phyloP scores from a whole-genome alignment of 441 rosid genomes.

The Erodium texanum region DNA sequence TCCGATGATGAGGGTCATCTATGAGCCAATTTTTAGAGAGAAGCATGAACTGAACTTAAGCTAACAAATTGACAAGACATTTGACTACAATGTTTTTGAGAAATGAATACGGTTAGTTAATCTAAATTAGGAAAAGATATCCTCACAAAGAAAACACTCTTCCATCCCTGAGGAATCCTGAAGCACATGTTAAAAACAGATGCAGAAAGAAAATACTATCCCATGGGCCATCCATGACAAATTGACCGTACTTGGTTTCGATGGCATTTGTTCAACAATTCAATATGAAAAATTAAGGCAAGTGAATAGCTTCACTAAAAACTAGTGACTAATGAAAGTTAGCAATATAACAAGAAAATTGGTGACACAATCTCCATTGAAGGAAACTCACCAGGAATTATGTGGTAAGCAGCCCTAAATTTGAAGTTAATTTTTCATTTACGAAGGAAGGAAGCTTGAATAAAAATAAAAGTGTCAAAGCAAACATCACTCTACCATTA shows the following conservation, averaged over 20 bases:
- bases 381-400: neutral
- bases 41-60: neutral
- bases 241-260: neutral
- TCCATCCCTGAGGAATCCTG: neutral
- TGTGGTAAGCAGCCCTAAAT: neutral
- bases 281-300: neutral
- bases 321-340: neutral
- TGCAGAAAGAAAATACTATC: neutral
- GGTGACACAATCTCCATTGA: neutral
- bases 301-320: neutral
- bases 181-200: neutral
- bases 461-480: slow-evolving; percentile 1
- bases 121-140: neutral
- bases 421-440: neutral
- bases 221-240: too few species aligned
- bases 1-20: neutral
- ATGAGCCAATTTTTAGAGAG: neutral
- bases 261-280: neutral
- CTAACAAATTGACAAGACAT: neutral
- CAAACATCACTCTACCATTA: slow-evolving; percentile 38
- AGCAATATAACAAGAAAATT: neutral
- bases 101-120: neutral
- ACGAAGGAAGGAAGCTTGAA: neutral
- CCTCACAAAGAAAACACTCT: neutral
- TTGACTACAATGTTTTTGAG: neutral